Evolutionary conservation across 768 basidiomycete species (phyloP), one percentile per base, ranked within the genome.

Genomic region (Phlebiopsis gigantea): DNA sequence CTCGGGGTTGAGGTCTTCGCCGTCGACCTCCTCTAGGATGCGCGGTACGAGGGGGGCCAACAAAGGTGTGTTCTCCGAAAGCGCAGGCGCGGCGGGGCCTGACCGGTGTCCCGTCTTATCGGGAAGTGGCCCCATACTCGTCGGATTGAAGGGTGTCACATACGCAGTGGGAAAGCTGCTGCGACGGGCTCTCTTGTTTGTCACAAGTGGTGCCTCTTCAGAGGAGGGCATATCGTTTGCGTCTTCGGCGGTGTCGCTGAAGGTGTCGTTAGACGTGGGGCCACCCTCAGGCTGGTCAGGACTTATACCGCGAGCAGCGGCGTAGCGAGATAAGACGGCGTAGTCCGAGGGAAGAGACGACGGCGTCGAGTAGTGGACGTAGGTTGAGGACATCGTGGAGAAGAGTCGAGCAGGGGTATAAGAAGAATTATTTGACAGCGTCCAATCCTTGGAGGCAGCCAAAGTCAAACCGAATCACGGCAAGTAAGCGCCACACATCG

Each of bases 311-410:
- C 57, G 63, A 52, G 53, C 61, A 29, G 72, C 72, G 5, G 76
- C 75, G 62, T 75, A 81, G 8, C 76, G 77, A 26, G 83, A 80
- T 9, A 88, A 70, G 31, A 85, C 72, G 6, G 82, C 84, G 60
- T 85, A 84, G 71, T 87, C 85, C 1, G 85, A 81, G 12, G 82
- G 82, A 19, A 87, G 68, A 1, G 85, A 85, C 8, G 79, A 77
- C 8, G 85, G 78, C 2, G 76, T 74, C 0, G 65, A 62, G 57
- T 72, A 70, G 63, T 81, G 78, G 34, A 80, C 77, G 62, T 83
- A 81, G 7, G 78, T 69, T 22, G 68, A 69, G 9, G 69, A 68
- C 71, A 72, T 73, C 48, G 53, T 48, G 28, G 29, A 15, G 21
- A 21, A 39, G 8, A 39, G 8, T n/a, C n/a, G n/a, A n/a, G 17